These are phyloP conservation scores for Dactylonectria estremocensis DNA, from an alignment of 2,329 filamentous ascomycete species.

Conservation along the genomic window DNA sequence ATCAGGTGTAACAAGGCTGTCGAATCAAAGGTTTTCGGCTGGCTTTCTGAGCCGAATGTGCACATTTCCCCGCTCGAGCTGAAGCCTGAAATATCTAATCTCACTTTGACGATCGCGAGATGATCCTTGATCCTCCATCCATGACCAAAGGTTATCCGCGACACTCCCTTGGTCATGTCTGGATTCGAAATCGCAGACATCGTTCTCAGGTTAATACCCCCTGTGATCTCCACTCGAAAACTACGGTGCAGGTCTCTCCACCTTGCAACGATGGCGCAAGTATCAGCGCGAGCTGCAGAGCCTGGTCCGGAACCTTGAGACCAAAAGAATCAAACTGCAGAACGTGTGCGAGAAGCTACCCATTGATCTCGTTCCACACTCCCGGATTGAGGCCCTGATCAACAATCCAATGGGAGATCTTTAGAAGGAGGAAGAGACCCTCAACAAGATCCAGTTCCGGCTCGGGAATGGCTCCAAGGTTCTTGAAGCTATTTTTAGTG, in stretches of 20 bases:
- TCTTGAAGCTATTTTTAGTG: constrained; percentile 8
- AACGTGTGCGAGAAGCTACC: constrained; percentile 34
- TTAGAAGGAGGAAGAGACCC: constrained; percentile 6
- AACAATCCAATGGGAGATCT: constrained; percentile 8
- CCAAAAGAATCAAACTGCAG: constrained; percentile 18
- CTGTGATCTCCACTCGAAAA: constrained; percentile 17
- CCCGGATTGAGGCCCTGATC: constrained; percentile 14
- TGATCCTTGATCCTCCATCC: background rate
- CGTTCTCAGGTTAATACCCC: constrained; percentile 21
- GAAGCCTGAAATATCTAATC: too few species aligned
- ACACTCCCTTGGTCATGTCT: too few species aligned
- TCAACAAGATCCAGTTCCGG: background rate
- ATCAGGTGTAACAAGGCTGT: too few species aligned
- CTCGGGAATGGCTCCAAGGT: constrained; percentile 18
- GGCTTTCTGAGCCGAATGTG: too few species aligned
- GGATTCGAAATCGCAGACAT: constrained; percentile 19
- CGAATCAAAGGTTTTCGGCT: too few species aligned
- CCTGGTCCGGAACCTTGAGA: constrained; percentile 25
- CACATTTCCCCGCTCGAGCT: too few species aligned
- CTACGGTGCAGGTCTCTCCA: constrained; percentile 5
- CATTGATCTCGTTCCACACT: background rate
- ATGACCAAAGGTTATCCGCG: too few species aligned
- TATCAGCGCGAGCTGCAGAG: constrained; percentile 18
- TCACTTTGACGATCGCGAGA: too few species aligned
- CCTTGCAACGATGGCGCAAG: background rate